These are phyloP conservation scores for Ogataea paraovalis DNA, from an alignment of 805 yeast genomes.

Conservation along the genomic window DNA sequence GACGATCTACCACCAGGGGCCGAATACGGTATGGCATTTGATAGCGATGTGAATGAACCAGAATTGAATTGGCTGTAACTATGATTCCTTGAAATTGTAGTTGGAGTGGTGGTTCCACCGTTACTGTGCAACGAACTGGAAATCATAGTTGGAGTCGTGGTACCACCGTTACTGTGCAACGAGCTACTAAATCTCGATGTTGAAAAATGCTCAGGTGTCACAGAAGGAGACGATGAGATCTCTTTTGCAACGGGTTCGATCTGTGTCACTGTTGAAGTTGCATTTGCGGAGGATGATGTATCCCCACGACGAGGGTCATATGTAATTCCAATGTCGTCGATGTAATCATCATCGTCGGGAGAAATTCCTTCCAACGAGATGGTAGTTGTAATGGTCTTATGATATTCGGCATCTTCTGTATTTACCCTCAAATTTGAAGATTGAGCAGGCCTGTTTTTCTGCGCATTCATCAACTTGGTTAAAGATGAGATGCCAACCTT, in stretches of 20 bases:
- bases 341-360: slow-evolving; percentile 22
- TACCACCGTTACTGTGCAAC: not conserved
- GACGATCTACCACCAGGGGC: slow-evolving; percentile 58
- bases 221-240: not conserved
- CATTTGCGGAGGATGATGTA: not conserved
- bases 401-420: slow-evolving; percentile 19
- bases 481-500: slow-evolving; percentile 29
- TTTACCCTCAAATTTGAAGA: slow-evolving; percentile 18
- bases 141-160: slow-evolving; percentile 8
- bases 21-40: slow-evolving; percentile 63
- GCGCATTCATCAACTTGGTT: slow-evolving; percentile 33
- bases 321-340: slow-evolving; percentile 8
- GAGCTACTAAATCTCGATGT: not conserved
- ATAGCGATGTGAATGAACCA: slow-evolving; percentile 39
- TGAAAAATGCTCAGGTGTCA: not conserved
- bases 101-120: slow-evolving; percentile 5
- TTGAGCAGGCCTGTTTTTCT: slow-evolving; percentile 11
- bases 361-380: slow-evolving; percentile 33
- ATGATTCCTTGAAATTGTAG: slow-evolving; percentile 11
- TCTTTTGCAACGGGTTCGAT: not conserved
- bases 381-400: slow-evolving; percentile 31
- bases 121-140: not conserved
- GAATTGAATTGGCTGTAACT: slow-evolving; percentile 17
- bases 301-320: slow-evolving; percentile 9
- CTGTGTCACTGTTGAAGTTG: not conserved